Percentiles rank a stretch among this genome's conserved stretches.
Evolutionary conservation across 2,329 filamentous ascomycete species (phyloP).

Genomic region (Colletotrichum graminicola): DNA sequence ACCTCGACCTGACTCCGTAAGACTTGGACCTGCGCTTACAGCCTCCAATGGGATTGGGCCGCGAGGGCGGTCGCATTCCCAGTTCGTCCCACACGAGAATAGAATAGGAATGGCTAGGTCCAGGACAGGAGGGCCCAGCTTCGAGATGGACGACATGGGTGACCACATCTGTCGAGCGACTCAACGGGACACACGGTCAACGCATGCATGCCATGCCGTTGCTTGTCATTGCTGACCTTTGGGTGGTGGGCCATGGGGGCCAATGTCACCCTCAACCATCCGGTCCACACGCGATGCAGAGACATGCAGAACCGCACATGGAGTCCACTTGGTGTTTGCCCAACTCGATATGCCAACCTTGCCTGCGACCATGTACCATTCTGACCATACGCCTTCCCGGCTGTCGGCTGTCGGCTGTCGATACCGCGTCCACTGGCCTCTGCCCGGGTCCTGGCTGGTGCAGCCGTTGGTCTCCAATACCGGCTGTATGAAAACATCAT

Average conservation of each 20-base stretch:
- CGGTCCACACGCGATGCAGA: conserved; percentile 44
- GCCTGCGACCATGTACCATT: conserved; percentile 10
- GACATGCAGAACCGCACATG: conserved; percentile 38
- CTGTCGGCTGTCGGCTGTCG: conserved; percentile 37
- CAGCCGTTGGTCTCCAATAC: conserved; percentile 31
- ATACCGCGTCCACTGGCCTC: conserved; percentile 24
- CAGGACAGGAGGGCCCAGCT: conserved; percentile 23
- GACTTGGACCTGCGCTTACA: conserved; percentile 58
- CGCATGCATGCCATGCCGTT: conserved; percentile 44
- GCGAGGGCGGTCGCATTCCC: conserved; percentile 40
- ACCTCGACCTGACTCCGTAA: conserved; percentile 27
- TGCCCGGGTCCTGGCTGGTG: conserved; percentile 19
- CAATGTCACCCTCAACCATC: conserved; percentile 42
- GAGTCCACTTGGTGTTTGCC: conserved; percentile 21
- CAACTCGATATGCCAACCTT: conserved; percentile 38
- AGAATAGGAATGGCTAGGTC: conserved; percentile 38
- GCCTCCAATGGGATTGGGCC: conserved; percentile 58
- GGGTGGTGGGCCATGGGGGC: conserved; percentile 23
- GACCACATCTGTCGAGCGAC: conserved; percentile 48
- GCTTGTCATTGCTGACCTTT: conserved; percentile 39
- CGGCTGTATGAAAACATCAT: neutral
- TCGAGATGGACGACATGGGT: conserved; percentile 47
- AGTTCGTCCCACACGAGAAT: conserved; percentile 43
- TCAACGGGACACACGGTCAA: conserved; percentile 50
- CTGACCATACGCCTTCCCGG: conserved; percentile 29